These are phyloP conservation scores for Eutrema heterophyllum DNA, from an alignment of 345 rosid species.

Conservation along the genomic window DNA sequence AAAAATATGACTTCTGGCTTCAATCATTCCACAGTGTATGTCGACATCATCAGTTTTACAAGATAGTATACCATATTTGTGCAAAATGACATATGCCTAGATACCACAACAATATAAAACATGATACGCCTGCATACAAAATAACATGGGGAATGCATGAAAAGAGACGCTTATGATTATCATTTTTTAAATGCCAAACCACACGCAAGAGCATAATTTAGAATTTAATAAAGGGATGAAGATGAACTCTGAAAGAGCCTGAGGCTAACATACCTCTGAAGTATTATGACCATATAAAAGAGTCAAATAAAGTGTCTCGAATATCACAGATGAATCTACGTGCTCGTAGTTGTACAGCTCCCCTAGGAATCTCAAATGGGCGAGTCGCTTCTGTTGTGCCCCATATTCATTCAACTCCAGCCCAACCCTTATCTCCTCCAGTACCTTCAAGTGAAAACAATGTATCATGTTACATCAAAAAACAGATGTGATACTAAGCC, in stretches of 20 bases:
- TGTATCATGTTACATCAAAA: conserved; percentile 2
- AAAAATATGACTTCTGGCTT: conserved; percentile 1
- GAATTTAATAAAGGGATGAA: not conserved
- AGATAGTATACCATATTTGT: not conserved
- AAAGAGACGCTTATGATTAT: not conserved
- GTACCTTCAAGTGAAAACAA: conserved; percentile 52
- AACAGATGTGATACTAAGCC: not conserved
- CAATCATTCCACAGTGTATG: not conserved
- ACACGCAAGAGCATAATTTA: not conserved
- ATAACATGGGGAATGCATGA: not conserved
- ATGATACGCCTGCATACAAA: not conserved
- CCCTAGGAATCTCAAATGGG: conserved; percentile 95
- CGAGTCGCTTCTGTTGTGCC: conserved; percentile 96
- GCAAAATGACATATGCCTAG: not conserved
- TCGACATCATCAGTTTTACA: not conserved
- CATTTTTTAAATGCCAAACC: not conserved
- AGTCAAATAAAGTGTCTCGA: conserved; percentile 84
- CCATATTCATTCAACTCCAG: conserved; percentile 92
- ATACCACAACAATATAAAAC: not conserved
- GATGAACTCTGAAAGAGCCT: not conserved
- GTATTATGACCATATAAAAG: conserved; percentile 79
- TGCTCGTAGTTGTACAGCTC: conserved; percentile 97
- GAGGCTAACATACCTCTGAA: conserved; percentile 55
- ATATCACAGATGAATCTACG: conserved; percentile 95
- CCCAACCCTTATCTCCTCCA: conserved; percentile 97